Conservation (phyloP, 768 basidiomycete genomes). For the Suillus sp. region DNA sequence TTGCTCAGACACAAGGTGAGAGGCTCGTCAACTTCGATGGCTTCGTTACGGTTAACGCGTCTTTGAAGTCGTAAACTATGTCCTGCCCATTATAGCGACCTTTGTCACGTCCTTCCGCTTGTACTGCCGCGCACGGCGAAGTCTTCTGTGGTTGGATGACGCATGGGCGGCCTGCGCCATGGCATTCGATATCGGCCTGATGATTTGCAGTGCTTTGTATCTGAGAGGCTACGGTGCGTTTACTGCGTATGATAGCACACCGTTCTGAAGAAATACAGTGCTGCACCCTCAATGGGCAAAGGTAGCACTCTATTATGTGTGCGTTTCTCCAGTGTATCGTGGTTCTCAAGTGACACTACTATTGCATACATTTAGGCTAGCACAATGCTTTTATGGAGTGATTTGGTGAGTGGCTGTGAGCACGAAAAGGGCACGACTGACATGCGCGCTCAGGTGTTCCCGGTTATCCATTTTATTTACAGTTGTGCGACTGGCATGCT, state of each 20-base stretch:
- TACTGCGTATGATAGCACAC: neutral
- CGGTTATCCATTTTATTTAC: constrained; percentile 2
- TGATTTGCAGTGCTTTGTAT: neutral
- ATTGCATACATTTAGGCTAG: neutral
- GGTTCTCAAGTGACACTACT: neutral
- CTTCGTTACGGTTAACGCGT: neutral
- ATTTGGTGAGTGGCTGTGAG: neutral
- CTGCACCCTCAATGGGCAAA: neutral
- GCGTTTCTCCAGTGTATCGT: neutral
- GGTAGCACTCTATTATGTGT: neutral
- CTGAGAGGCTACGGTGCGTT: neutral
- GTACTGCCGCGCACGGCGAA: neutral
- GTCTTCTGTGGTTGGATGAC: neutral
- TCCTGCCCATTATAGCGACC: neutral
- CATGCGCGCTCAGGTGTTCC: neutral
- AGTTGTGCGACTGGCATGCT: neutral
- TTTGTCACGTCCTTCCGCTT: neutral
- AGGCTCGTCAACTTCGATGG: neutral
- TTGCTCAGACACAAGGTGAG: neutral
- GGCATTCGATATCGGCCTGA: neutral
- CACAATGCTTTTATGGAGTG: neutral
- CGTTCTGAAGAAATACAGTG: neutral
- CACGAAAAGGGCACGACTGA: neutral
- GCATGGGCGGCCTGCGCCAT: neutral
- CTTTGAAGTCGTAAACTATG: neutral